A percentile compares a stretch with the other conserved stretches of the same genome.
Conservation (phyloP, 2,329 filamentous ascomycete species). For the Paecilomyces formosus region DNA sequence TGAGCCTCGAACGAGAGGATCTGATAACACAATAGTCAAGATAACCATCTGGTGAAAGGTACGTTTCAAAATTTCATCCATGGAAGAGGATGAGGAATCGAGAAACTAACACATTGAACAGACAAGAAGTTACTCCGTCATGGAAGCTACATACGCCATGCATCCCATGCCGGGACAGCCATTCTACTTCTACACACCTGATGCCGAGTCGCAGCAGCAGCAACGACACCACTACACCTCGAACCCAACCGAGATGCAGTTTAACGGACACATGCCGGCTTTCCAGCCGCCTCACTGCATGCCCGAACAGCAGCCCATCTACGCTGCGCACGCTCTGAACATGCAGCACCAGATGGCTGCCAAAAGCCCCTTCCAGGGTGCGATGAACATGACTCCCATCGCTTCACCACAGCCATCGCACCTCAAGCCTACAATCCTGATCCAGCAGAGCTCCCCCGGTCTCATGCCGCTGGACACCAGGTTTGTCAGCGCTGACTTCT, state of each 20-base stretch:
- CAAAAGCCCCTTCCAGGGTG: slow-evolving; percentile 34
- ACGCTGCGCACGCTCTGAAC: slow-evolving; percentile 34
- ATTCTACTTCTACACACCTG: slow-evolving; percentile 83
- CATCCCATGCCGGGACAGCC: slow-evolving; percentile 59
- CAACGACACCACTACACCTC: slow-evolving; percentile 71
- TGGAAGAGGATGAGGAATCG: not conserved
- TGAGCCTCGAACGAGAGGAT: not conserved
- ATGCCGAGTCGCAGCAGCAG: slow-evolving; percentile 62
- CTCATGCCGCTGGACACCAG: slow-evolving; percentile 66
- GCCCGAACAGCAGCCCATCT: slow-evolving; percentile 26
- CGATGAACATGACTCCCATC: slow-evolving; percentile 54
- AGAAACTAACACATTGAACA: slow-evolving; percentile 4
- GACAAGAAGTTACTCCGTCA: slow-evolving; percentile 34
- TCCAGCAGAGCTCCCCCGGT: slow-evolving; percentile 50
- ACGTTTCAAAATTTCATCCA: not conserved
- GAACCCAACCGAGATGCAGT: slow-evolving; percentile 46
- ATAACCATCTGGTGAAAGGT: not conserved
- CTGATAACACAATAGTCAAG: not conserved
- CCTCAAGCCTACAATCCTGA: slow-evolving; percentile 67
- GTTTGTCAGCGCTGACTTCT: slow-evolving; percentile 53
- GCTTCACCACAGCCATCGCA: slow-evolving; percentile 66
- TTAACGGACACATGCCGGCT: slow-evolving; percentile 31
- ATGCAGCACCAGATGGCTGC: slow-evolving; percentile 38
- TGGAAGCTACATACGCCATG: slow-evolving; percentile 58
- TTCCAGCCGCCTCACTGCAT: slow-evolving; percentile 20